Conservation (phyloP, 495 filamentous ascomycete species). For the Lindgomyces ingoldianus region DNA sequence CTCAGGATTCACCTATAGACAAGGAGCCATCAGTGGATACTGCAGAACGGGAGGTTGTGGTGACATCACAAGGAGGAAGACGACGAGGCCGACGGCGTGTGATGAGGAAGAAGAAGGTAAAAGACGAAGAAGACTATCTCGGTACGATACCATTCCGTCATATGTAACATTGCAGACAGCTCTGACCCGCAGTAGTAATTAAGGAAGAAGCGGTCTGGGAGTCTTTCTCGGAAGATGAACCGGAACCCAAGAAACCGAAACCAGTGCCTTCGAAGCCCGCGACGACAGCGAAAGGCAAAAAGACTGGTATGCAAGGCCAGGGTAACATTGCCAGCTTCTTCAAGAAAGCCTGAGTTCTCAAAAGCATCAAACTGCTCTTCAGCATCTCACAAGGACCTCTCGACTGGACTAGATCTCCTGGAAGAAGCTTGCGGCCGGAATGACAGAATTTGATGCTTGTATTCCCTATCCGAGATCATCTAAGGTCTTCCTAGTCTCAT, state of each 20-base stretch:
- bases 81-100: slow-evolving; percentile 78
- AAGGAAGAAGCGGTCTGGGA: slow-evolving; percentile 88
- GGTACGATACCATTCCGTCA: slow-evolving; percentile 55
- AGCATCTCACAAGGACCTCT: no score
- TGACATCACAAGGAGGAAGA: slow-evolving; percentile 61
- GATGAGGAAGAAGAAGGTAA: slow-evolving; percentile 84
- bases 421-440: no score
- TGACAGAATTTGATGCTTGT: no score
- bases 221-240: slow-evolving; percentile 92
- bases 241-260: slow-evolving; percentile 66
- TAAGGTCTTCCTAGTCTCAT: no score
- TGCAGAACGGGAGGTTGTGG: slow-evolving; percentile 33
- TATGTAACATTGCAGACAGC: neutral
- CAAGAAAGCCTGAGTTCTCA: slow-evolving; percentile 35
- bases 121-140: slow-evolving; percentile 92
- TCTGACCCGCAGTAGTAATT: slow-evolving; percentile 65
- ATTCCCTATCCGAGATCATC: no score
- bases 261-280: slow-evolving; percentile 41
- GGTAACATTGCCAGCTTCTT: slow-evolving; percentile 35
- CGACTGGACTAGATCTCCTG: no score
- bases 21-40: slow-evolving; percentile 46
- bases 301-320: slow-evolving; percentile 42
- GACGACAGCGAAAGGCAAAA: slow-evolving; percentile 53
- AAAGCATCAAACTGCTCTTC: no score
- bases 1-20: slow-evolving; percentile 49